Evolutionary conservation across 352 stramenopile species (phyloP).

Genomic region (Lagenidium sp.): DNA sequence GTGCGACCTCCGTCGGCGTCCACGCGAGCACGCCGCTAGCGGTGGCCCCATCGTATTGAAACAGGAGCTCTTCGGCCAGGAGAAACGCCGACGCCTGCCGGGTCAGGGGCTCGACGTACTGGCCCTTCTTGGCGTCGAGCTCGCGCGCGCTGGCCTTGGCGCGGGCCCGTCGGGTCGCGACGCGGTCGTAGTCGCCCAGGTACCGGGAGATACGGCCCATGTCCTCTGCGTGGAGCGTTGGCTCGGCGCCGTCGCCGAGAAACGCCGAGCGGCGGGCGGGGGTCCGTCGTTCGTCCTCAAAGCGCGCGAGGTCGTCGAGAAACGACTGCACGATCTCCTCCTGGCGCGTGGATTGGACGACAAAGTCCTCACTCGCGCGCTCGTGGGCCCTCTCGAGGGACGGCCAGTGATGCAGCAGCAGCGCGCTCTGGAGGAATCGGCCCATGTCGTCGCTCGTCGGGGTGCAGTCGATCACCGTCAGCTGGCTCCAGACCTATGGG

Average conservation of each 20-base stretch:
- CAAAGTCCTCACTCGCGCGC: slow-evolving; percentile 1
- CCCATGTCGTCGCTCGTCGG: slow-evolving; percentile 26
- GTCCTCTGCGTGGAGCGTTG: slow-evolving; percentile 7
- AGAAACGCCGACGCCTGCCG: no score
- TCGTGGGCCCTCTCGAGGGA: slow-evolving; percentile 6
- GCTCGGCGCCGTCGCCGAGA: background rate
- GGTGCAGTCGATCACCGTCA: slow-evolving; percentile 31
- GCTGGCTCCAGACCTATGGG: slow-evolving; percentile 37
- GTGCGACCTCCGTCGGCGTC: no score
- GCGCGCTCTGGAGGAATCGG: slow-evolving; percentile 21
- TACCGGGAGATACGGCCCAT: slow-evolving; percentile 9
- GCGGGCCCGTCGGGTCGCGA: background rate
- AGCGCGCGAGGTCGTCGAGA: slow-evolving; percentile 2
- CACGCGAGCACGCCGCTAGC: no score
- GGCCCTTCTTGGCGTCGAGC: background rate
- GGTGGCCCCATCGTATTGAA: no score
- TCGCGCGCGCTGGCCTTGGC: slow-evolving; percentile 4
- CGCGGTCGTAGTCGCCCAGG: slow-evolving; percentile 8
- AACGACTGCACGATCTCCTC: slow-evolving; percentile 4
- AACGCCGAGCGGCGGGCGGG: background rate
- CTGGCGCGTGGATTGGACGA: slow-evolving; percentile 1
- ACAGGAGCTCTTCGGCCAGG: no score
- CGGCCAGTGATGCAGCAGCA: slow-evolving; percentile 13
- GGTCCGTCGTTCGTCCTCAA: slow-evolving; percentile 1
- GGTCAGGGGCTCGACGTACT: background rate